Evolutionary conservation across 2,329 filamentous ascomycete species (phyloP), one percentile per base, ranked within the genome.

Genomic region (Anthostomella pinea): DNA sequence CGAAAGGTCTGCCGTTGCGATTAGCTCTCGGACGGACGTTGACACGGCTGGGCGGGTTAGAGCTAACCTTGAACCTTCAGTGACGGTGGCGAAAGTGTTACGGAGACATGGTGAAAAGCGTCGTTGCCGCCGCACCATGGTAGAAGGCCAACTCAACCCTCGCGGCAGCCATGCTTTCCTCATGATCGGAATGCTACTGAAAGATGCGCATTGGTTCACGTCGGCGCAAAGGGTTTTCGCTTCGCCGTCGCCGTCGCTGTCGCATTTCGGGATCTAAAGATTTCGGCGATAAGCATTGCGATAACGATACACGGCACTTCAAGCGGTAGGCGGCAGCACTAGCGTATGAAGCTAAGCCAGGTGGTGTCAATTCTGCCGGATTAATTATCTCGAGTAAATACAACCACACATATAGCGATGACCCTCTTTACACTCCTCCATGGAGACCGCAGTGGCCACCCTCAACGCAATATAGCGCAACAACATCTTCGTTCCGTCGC

Each of bases 1-100:
- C 91, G 59, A 86, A 94, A 1, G 79, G 74, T 40, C 83, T 41
- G 3, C 14, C 24, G 9, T 26, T 24, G 44, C 23, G 14, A 22
- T 45, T 23, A 46, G 36, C 10, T 17, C 7, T 2, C 2, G 4
- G 6, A 9, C 11, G 3, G 11, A 10, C 3, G 5, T 18, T 4
- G 17, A 24, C 26, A 16, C n/a, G 23, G 22, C 4, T 18, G 3
- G 11, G 11, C 15, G 13, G n/a, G 14, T 16, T 2, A 13, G 8
- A 26, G 29, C 58, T 37, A 13, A 63, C 60, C 59, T 60, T 15
- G 54, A 38, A 20, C 55, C 58, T 25, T 56, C 48, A 15, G 57
- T 51, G 15, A 60, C 54, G 2, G 59, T 60, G 41, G 59, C 60
- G 32, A 63, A 54, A 19, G 33, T 43, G 21, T 49, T 56, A 18